Evolutionary conservation across 495 filamentous ascomycete species (phyloP).

Genomic region (Elasticomyces elasticus): DNA sequence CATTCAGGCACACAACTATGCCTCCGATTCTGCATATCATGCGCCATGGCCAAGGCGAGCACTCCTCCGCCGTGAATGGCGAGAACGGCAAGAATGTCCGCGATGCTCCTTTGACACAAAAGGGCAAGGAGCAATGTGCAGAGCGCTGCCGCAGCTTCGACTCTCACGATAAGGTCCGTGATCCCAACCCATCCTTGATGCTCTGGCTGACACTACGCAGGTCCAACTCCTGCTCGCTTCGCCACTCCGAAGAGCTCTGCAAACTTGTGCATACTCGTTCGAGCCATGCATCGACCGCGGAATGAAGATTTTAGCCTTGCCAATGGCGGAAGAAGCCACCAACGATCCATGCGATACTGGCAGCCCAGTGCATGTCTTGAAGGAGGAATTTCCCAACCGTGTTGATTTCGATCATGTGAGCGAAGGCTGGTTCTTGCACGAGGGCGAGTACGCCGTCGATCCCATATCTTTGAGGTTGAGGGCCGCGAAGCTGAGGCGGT

Average conservation of each 20-base stretch:
- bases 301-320: conserved; percentile 11
- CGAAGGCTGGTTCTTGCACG: conserved; percentile 14
- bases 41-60: conserved; percentile 19
- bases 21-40: conserved; percentile 13
- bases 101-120: conserved; percentile 11
- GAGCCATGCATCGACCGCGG: conserved; percentile 7
- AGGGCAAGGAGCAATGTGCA: conserved; percentile 16
- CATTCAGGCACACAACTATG: conserved; percentile 9
- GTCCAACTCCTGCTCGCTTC: conserved; percentile 18
- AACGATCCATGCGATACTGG: conserved; percentile 16
- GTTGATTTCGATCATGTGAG: conserved; percentile 15
- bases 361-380: conserved; percentile 4
- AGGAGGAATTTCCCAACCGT: conserved; percentile 7
- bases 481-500: conserved; percentile 12
- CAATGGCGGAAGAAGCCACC: conserved; percentile 18
- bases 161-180: conserved; percentile 15
- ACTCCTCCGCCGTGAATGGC: background rate
- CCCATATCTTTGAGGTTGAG: conserved; percentile 5
- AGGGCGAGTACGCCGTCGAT: conserved; percentile 17
- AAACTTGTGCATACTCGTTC: conserved; percentile 17
- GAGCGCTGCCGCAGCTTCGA: conserved; percentile 7
- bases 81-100: conserved; percentile 8
- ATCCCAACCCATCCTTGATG: background rate
- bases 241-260: conserved; percentile 9
- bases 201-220: background rate